Conservation (phyloP, 257 asterid genomes). For the Solanum megistacrolobum region DNA sequence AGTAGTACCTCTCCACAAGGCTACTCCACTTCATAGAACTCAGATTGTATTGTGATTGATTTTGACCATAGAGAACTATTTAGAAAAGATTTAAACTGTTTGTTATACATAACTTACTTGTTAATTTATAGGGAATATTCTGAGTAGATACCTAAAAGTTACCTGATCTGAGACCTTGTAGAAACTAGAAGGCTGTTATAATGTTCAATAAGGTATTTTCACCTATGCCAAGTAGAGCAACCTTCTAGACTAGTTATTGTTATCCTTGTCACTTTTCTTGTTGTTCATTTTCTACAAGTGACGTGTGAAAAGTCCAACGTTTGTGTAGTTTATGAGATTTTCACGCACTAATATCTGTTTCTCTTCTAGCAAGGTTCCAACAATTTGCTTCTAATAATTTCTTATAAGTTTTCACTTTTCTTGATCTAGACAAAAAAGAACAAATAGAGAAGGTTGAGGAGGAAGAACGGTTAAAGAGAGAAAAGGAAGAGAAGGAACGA, state of each 20-base stretch:
- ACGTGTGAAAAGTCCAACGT: background rate
- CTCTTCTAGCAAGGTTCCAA: background rate
- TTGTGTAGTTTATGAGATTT: background rate
- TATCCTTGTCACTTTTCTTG: background rate
- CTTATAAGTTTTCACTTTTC: background rate
- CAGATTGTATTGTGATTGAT: background rate
- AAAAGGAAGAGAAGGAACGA: constrained; percentile 65
- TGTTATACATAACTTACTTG: background rate
- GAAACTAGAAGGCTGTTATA: background rate
- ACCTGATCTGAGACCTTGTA: background rate
- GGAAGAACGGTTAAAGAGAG: constrained; percentile 69
- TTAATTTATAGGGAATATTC: background rate
- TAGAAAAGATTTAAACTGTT: background rate
- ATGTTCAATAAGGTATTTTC: background rate
- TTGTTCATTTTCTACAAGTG: background rate
- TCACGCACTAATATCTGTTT: background rate
- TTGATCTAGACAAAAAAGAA: constrained; percentile 64
- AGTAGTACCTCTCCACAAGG: background rate
- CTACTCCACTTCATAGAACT: background rate
- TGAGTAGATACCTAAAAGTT: background rate
- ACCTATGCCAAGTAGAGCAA: background rate
- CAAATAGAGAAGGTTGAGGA: constrained; percentile 90
- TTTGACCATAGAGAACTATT: background rate
- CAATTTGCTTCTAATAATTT: background rate
- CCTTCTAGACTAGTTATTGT: background rate